Evolutionary conservation across 2,329 filamentous ascomycete genomes (phyloP).

Genomic region (Alternaria brassicae): DNA sequence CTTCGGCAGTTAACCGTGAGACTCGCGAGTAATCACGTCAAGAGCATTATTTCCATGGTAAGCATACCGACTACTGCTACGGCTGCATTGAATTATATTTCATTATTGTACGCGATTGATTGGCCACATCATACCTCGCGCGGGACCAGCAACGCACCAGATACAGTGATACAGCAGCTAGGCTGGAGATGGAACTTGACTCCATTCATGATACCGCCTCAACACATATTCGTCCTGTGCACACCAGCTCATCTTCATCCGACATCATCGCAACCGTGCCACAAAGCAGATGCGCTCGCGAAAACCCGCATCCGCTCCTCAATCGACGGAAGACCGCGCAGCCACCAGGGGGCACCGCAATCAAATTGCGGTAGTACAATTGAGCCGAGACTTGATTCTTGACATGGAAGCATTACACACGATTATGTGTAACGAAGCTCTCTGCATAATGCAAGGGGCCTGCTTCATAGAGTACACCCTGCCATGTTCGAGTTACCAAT

Average conservation of each 20-base stretch:
- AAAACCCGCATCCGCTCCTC: background rate
- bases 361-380: background rate
- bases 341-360: background rate
- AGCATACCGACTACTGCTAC: background rate
- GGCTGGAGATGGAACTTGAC: background rate
- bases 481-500: background rate
- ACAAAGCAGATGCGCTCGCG: slow-evolving; percentile 2
- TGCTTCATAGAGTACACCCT: background rate
- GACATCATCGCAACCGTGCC: background rate
- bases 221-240: background rate
- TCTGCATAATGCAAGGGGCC: background rate
- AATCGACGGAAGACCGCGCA: slow-evolving; percentile 1
- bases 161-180: background rate
- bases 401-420: background rate
- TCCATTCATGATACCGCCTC: background rate
- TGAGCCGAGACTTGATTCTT: background rate
- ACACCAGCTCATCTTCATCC: background rate
- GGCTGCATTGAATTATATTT: background rate
- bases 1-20: background rate
- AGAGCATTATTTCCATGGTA: background rate
- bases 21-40: background rate
- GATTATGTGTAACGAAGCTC: background rate
- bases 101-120: background rate
- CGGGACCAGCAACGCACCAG: background rate
- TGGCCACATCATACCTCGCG: background rate